phyloP scores from a whole-genome alignment of 805 yeast genomes.

The Torulaspora delbrueckii region DNA sequence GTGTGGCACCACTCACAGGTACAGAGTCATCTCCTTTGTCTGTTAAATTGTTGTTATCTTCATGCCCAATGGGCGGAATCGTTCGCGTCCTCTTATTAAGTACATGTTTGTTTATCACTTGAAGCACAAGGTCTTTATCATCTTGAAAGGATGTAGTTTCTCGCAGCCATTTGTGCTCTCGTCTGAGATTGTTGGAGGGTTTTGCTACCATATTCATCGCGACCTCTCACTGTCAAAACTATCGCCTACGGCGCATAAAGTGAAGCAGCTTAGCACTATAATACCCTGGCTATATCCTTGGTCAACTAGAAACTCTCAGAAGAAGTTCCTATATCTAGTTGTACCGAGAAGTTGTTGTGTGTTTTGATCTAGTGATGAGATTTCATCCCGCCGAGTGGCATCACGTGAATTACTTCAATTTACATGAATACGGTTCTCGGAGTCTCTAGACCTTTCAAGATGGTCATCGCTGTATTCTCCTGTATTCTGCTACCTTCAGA shows the following conservation, averaged over 20 bases:
- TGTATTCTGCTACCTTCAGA: background rate
- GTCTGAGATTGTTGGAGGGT: conserved; percentile 35
- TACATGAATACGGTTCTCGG: background rate
- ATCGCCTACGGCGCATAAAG: background rate
- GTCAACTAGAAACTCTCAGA: background rate
- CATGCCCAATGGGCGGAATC: background rate
- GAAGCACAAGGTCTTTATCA: conserved; percentile 18
- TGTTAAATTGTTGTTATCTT: background rate
- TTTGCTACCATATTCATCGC: conserved; percentile 21
- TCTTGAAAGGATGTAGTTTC: conserved; percentile 20
- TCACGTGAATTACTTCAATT: background rate
- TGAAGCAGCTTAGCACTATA: background rate
- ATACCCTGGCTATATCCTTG: background rate
- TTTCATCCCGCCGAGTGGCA: background rate
- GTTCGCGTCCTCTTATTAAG: conserved; percentile 11
- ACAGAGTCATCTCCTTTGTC: background rate
- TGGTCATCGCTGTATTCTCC: background rate
- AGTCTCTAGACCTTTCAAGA: background rate
- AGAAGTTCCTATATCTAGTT: background rate
- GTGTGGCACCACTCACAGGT: background rate
- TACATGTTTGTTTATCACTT: conserved; percentile 16
- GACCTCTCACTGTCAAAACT: background rate
- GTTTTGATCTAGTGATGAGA: background rate
- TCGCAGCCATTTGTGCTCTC: conserved; percentile 34
- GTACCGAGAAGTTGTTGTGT: background rate